phyloP scores from a whole-genome alignment of 768 basidiomycete genomes.

The Plicaturopsis crispa region DNA sequence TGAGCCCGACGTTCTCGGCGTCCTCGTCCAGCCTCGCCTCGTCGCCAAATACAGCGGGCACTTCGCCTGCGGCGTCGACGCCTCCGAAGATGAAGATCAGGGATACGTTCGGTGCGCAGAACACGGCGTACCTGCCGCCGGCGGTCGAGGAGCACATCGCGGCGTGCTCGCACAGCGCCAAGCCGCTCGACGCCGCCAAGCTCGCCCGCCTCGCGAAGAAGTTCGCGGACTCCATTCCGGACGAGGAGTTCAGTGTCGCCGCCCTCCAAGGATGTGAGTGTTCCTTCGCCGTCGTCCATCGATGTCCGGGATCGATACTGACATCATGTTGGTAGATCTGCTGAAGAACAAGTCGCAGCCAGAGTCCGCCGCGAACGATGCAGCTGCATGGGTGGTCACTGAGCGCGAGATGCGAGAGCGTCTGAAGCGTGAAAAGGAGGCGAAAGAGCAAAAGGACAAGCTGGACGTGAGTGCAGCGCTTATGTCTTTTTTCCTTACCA shows the following conservation, averaged over 20 bases:
- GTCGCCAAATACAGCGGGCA: constrained; percentile 20
- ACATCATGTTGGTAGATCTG: constrained; percentile 41
- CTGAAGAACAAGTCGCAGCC: constrained; percentile 82
- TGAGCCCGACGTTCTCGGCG: constrained; percentile 36
- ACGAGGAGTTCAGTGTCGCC: constrained; percentile 84
- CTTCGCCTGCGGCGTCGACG: constrained; percentile 12
- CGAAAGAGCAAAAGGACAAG: constrained; percentile 60
- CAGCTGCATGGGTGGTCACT: constrained; percentile 62
- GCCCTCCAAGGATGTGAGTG: constrained; percentile 85
- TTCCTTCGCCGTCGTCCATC: constrained; percentile 12
- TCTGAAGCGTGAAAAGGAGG: constrained; percentile 68
- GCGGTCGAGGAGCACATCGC: constrained; percentile 53
- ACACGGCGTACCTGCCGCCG: constrained; percentile 57
- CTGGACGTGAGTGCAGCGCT: constrained; percentile 41
- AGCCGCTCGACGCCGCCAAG: constrained; percentile 56
- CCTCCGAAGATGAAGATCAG: no score
- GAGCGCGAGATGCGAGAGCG: constrained; percentile 74
- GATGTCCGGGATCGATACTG: constrained; percentile 17
- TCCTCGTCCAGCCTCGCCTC: constrained; percentile 29
- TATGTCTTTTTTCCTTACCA: not conserved
- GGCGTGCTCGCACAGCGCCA: constrained; percentile 52
- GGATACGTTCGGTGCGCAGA: constrained; percentile 43
- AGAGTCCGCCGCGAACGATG: constrained; percentile 62
- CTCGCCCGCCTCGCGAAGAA: constrained; percentile 63
- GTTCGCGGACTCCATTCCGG: constrained; percentile 79